These are phyloP conservation scores for Hericium alpestre DNA, from an alignment of 768 basidiomycete species.

Conservation along the genomic window DNA sequence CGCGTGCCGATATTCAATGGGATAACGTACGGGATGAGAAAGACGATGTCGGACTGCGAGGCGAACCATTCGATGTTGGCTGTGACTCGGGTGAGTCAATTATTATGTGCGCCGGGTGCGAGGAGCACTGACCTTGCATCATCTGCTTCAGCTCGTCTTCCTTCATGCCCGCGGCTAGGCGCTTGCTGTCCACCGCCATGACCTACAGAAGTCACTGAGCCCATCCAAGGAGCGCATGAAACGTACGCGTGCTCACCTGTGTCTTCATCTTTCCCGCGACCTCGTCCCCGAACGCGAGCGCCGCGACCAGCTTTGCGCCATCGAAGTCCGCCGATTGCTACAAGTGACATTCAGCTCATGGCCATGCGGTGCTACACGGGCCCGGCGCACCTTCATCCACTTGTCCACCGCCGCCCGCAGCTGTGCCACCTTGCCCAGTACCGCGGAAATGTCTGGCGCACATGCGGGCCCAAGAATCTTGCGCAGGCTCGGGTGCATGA, in stretches of 20 bases:
- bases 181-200: background rate
- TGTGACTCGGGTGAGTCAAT: background rate
- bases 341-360: too few relatives aligned
- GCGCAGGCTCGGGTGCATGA: background rate
- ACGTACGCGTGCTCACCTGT: background rate
- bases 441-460: background rate
- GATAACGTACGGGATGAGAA: background rate
- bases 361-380: background rate
- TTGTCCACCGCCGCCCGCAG: background rate
- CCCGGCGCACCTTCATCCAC: background rate
- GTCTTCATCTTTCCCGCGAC: background rate
- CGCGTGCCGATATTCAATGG: too few relatives aligned
- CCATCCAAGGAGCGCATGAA: background rate
- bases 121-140: background rate
- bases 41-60: background rate
- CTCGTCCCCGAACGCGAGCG: background rate
- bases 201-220: background rate
- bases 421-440: background rate
- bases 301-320: background rate
- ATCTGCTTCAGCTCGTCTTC: background rate
- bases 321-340: background rate
- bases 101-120: background rate
- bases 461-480: background rate
- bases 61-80: background rate
- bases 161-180: background rate